Evolutionary conservation across 2,329 filamentous ascomycete species (phyloP).

Genomic region (Apiospora sp.): DNA sequence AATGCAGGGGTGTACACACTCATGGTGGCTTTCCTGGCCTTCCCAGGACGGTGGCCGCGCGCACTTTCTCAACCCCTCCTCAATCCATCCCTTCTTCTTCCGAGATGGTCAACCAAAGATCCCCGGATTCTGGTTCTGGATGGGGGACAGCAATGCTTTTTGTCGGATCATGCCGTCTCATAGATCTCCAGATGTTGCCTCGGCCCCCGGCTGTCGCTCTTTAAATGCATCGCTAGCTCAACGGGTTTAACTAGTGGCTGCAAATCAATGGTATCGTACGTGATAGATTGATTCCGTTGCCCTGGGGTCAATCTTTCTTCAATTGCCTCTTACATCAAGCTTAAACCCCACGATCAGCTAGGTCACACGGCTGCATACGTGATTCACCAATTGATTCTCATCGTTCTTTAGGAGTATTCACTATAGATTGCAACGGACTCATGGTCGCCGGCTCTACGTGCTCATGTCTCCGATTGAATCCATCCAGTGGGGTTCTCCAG

Average conservation of each 20-base stretch:
- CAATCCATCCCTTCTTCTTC: not conserved
- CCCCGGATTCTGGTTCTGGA: not conserved
- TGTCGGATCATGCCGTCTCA: not conserved
- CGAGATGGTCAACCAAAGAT: not conserved
- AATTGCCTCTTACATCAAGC: not conserved
- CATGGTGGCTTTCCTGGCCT: not conserved
- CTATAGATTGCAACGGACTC: not conserved
- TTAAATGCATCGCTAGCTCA: not conserved
- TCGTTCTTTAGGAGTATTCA: not conserved
- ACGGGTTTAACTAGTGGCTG: not conserved
- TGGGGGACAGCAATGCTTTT: not conserved
- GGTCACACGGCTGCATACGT: not conserved
- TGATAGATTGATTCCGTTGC: not conserved
- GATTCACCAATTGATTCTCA: not conserved
- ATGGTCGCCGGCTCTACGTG: not conserved
- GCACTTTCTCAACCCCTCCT: not conserved
- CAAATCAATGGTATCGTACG: not conserved
- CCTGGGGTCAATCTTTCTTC: not conserved
- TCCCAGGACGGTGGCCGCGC: not conserved
- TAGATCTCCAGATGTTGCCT: not conserved
- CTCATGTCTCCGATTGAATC: not conserved
- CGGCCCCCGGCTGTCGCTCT: not conserved
- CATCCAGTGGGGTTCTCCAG: not conserved
- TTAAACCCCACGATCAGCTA: not conserved
- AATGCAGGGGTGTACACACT: too few relatives aligned